These are phyloP conservation scores for Starmerella sirachaensis DNA, from an alignment of 805 yeast species.

Conservation along the genomic window DNA sequence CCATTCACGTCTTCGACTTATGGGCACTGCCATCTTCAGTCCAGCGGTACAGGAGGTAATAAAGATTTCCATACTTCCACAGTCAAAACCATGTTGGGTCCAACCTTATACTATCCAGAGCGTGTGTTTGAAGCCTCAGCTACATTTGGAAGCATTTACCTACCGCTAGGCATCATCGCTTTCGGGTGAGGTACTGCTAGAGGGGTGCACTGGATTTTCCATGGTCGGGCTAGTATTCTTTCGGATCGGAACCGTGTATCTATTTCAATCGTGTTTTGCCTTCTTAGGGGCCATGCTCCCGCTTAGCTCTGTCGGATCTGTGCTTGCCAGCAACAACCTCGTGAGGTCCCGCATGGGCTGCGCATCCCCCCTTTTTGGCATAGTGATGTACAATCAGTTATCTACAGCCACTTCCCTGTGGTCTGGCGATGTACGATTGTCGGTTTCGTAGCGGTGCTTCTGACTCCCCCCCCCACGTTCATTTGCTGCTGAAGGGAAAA, in stretches of 20 bases:
- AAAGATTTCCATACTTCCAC: conserved; percentile 32
- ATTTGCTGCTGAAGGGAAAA: conserved; percentile 11
- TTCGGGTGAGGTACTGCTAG: conserved; percentile 48
- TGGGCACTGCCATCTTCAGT: conserved; percentile 48
- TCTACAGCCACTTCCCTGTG: conserved; percentile 38
- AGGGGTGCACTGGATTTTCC: conserved; percentile 44
- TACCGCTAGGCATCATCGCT: conserved; percentile 39
- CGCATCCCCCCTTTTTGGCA: conserved; percentile 52
- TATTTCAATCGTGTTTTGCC: conserved; percentile 42
- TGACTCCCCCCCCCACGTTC: conserved; percentile 41
- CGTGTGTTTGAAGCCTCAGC: conserved; percentile 23
- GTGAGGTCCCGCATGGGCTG: conserved; percentile 42
- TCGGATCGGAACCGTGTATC: conserved; percentile 32
- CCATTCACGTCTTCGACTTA: conserved; percentile 40
- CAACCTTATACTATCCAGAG: conserved; percentile 32
- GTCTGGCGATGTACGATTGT: conserved; percentile 46
- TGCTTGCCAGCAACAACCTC: conserved; percentile 45
- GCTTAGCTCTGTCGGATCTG: conserved; percentile 40
- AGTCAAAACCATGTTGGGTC: conserved; percentile 38
- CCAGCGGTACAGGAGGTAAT: conserved; percentile 40
- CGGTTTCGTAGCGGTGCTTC: conserved; percentile 33
- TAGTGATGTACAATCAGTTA: conserved; percentile 39
- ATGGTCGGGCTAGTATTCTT: conserved; percentile 34
- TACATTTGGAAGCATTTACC: conserved; percentile 33
- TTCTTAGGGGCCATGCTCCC: conserved; percentile 40